phyloP scores from a whole-genome alignment of 805 yeast genomes.

The Monosporozyma servazzii region DNA sequence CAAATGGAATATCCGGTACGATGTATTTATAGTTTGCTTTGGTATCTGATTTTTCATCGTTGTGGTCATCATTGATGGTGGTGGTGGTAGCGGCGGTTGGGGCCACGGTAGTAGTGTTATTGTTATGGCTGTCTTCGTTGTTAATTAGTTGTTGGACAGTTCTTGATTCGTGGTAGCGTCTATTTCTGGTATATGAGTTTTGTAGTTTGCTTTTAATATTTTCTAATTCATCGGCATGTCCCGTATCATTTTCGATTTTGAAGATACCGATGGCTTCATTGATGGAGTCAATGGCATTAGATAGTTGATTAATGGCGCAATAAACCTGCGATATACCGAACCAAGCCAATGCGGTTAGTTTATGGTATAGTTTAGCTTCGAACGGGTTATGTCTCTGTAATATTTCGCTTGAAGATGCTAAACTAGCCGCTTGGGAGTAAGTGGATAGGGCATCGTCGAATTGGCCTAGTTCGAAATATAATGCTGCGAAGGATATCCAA shows the following conservation, averaged over 20 bases:
- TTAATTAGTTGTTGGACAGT: not conserved
- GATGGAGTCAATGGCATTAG: slow-evolving; percentile 17
- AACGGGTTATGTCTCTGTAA: not conserved
- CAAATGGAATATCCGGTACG: slow-evolving; percentile 18
- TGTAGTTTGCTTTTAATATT: not conserved
- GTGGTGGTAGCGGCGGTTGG: no score
- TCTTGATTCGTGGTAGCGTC: not conserved
- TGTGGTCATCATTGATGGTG: not conserved
- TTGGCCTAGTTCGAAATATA: slow-evolving; percentile 51
- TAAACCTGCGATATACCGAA: slow-evolving; percentile 24
- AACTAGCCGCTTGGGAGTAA: slow-evolving; percentile 52
- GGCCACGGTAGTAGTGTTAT: no score
- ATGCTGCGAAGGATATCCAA: slow-evolving; percentile 58
- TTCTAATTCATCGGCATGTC: slow-evolving; percentile 2
- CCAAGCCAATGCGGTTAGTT: slow-evolving; percentile 22
- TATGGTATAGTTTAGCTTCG: slow-evolving; percentile 9
- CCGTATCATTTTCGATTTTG: slow-evolving; percentile 8
- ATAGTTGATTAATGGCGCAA: slow-evolving; percentile 12
- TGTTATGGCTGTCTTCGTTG: not conserved
- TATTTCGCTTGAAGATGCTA: slow-evolving; percentile 16
- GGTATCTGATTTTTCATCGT: not conserved
- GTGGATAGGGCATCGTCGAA: slow-evolving; percentile 59
- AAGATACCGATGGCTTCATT: slow-evolving; percentile 13
- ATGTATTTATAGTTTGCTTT: slow-evolving; percentile 5
- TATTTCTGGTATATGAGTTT: not conserved